These are phyloP conservation scores for Syncephalastrum monosporum DNA, from an alignment of 371 early-diverging fungal species.

Conservation along the genomic window DNA sequence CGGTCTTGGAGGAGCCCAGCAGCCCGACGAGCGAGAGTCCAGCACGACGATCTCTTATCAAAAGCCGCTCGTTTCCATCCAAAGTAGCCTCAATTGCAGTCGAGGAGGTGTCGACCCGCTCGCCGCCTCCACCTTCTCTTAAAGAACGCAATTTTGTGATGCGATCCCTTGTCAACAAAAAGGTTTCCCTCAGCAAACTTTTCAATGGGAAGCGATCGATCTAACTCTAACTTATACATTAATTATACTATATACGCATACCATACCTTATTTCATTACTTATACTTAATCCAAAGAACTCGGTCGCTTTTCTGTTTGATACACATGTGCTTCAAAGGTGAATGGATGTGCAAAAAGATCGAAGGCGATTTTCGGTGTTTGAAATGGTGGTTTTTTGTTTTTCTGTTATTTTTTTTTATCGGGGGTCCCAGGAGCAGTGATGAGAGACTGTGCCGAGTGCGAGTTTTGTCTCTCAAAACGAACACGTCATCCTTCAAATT, in stretches of 20 bases:
- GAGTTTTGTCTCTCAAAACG: too few relatives aligned
- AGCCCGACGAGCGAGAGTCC: conserved; percentile 2
- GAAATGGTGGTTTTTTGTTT: neutral
- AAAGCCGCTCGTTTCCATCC: conserved; percentile 40
- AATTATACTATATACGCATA: neutral
- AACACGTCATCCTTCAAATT: too few relatives aligned
- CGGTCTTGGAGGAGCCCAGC: conserved; percentile 4
- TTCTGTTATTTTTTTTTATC: neutral
- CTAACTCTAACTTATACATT: neutral
- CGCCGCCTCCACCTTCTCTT: conserved; percentile 4
- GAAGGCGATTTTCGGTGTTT: too few relatives aligned
- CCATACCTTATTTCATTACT: neutral
- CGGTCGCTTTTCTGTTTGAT: neutral
- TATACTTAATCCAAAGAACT: neutral
- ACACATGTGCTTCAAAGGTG: neutral
- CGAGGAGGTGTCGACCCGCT: conserved; percentile 7
- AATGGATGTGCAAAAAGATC: neutral
- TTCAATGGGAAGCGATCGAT: conserved; percentile 31
- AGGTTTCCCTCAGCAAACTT: conserved; percentile 38
- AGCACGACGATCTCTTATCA: conserved; percentile 18
- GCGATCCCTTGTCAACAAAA: conserved; percentile 41
- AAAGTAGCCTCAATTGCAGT: conserved; percentile 13
- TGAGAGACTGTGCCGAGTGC: too few relatives aligned
- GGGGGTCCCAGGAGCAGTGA: too few relatives aligned
- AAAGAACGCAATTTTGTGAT: conserved; percentile 35